phyloP scores from a whole-genome alignment of 345 rosid species.

The Raphanus sativus region DNA sequence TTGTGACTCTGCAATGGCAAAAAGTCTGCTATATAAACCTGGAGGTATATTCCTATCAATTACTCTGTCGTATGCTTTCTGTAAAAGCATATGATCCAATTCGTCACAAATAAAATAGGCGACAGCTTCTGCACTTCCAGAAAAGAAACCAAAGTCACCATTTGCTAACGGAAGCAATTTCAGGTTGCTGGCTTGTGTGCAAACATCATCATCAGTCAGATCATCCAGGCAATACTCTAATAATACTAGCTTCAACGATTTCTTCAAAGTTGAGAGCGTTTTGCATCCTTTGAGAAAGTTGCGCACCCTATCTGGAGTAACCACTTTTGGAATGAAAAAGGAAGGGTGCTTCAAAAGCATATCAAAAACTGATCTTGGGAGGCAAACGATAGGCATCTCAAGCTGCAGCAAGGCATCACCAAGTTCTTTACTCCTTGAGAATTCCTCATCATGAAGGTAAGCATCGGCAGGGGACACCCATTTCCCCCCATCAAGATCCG shows the following conservation, averaged over 20 bases:
- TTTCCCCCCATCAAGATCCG: slow-evolving; percentile 69
- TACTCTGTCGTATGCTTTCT: slow-evolving; percentile 61
- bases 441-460: slow-evolving; percentile 81
- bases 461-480: slow-evolving; percentile 87
- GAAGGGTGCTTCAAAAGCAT: slow-evolving; percentile 69
- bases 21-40: slow-evolving; percentile 58
- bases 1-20: slow-evolving; percentile 62
- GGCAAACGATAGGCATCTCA: slow-evolving; percentile 80
- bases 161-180: slow-evolving; percentile 83
- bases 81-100: slow-evolving; percentile 67
- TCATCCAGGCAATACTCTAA: slow-evolving; percentile 95
- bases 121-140: slow-evolving; percentile 52
- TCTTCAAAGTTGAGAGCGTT: slow-evolving; percentile 51
- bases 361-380: slow-evolving; percentile 65
- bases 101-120: slow-evolving; percentile 74
- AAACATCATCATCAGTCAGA: slow-evolving; percentile 75
- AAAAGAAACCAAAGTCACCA: slow-evolving; percentile 71
- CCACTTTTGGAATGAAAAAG: slow-evolving; percentile 69
- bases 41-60: slow-evolving; percentile 69
- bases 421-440: slow-evolving; percentile 65
- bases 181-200: slow-evolving; percentile 53
- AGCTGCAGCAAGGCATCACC: slow-evolving; percentile 70
- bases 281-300: slow-evolving; percentile 61
- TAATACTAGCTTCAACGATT: slow-evolving; percentile 62
- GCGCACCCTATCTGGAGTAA: slow-evolving; percentile 81